A percentile compares a stretch with the other conserved stretches of the same genome.
These are phyloP conservation scores for Periconia macrospinosa DNA, from an alignment of 2,329 filamentous ascomycete species.

Conservation along the genomic window DNA sequence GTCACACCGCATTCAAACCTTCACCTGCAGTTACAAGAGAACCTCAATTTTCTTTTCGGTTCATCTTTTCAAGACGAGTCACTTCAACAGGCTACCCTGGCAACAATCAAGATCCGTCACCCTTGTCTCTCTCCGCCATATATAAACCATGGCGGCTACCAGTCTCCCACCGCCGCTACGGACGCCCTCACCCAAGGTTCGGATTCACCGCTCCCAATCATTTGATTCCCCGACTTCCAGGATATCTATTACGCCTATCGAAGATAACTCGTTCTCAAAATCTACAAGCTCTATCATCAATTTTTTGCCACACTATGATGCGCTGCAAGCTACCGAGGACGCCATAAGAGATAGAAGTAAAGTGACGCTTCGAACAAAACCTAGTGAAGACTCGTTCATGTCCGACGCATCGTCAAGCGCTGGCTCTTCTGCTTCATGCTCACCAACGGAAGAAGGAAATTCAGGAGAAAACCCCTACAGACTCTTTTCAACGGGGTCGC, in stretches of 20 bases:
- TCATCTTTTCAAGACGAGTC: not conserved
- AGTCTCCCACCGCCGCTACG: constrained; percentile 22
- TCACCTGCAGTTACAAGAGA: not conserved
- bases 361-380: constrained; percentile 31
- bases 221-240: constrained; percentile 40
- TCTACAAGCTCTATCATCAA: constrained; percentile 33
- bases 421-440: constrained; percentile 25
- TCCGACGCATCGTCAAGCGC: constrained; percentile 22
- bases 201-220: constrained; percentile 37
- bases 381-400: constrained; percentile 35
- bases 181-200: constrained; percentile 40
- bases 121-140: not conserved
- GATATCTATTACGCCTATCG: constrained; percentile 30
- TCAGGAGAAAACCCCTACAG: constrained; percentile 10
- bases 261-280: constrained; percentile 39
- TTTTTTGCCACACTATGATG: constrained; percentile 23
- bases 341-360: constrained; percentile 13
- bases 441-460: constrained; percentile 20
- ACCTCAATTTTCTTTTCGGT: not conserved
- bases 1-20: not conserved
- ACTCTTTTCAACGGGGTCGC: constrained; percentile 11
- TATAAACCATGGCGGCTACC: constrained; percentile 14
- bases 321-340: constrained; percentile 17
- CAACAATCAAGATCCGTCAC: not conserved
- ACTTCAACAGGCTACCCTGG: no score